A percentile compares a stretch with the other conserved stretches of the same genome.
phyloP scores from a whole-genome alignment of 257 asterid species.

The Solanum arcanum region DNA sequence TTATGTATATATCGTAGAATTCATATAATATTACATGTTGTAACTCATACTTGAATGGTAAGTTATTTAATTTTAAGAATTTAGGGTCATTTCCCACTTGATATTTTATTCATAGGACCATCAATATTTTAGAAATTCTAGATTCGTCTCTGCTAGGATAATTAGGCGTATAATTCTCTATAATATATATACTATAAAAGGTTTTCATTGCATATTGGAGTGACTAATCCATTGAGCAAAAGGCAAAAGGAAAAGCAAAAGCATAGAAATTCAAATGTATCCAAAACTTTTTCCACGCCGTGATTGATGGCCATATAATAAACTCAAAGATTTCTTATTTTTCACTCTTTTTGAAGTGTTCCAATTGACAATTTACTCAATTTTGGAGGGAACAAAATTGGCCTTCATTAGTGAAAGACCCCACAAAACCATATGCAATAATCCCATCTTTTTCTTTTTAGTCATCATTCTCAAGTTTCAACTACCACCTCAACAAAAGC shows the following conservation, averaged over 20 bases:
- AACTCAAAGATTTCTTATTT: slow-evolving; percentile 12
- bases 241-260: background rate
- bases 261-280: background rate
- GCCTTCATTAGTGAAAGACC: slow-evolving; percentile 1
- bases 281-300: slow-evolving; percentile 5
- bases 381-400: slow-evolving; percentile 1
- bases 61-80: background rate
- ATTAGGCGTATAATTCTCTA: background rate
- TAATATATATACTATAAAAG: background rate
- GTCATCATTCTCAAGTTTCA: slow-evolving; percentile 14
- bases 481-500: slow-evolving; percentile 5
- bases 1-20: background rate
- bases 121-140: background rate
- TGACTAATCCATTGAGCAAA: background rate
- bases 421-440: background rate
- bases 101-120: background rate
- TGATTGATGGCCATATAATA: slow-evolving; percentile 19
- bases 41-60: background rate
- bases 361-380: background rate
- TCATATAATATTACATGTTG: background rate
- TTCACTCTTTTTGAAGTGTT: slow-evolving; percentile 8
- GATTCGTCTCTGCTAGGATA: accelerated
- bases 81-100: background rate
- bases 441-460: background rate
- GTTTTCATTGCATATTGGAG: background rate